Conservation (phyloP, 805 yeast species). For the Barnettozyma botsteinii region DNA sequence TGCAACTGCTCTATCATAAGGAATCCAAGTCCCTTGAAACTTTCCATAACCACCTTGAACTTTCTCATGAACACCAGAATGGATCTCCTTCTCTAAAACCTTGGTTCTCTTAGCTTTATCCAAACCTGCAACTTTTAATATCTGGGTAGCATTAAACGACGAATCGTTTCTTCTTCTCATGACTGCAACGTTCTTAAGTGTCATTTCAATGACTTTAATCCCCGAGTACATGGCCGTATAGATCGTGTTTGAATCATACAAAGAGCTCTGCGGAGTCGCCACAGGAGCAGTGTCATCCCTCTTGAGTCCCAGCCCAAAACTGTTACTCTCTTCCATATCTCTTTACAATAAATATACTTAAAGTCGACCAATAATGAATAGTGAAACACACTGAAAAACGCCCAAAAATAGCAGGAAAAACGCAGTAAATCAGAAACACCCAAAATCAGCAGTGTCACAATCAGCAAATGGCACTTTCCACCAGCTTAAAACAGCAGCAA, state of each 20-base stretch:
- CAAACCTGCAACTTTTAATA: conserved; percentile 68
- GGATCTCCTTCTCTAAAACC: conserved; percentile 69
- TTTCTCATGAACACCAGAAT: conserved; percentile 62
- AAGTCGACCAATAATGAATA: too few species aligned
- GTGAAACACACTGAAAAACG: too few species aligned
- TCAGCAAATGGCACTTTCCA: too few species aligned
- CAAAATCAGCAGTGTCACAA: too few species aligned
- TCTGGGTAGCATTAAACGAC: conserved; percentile 82
- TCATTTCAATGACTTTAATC: conserved; percentile 77
- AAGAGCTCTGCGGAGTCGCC: conserved; percentile 6
- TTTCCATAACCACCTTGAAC: conserved; percentile 83
- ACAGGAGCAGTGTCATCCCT: conserved; percentile 6
- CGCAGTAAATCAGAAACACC: too few species aligned
- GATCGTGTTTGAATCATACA: conserved; percentile 29
- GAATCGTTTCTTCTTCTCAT: conserved; percentile 74
- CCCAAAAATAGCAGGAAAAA: background rate
- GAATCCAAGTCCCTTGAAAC: conserved; percentile 86
- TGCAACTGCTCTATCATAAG: conserved; percentile 57
- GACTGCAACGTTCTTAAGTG: conserved; percentile 61
- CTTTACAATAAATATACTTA: too few species aligned
- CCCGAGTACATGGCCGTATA: conserved; percentile 77
- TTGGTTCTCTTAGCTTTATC: conserved; percentile 76
- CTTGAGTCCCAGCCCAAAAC: conserved; percentile 4
- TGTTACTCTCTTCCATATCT: background rate
- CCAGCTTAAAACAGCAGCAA: too few species aligned